Percentiles rank a stretch among this genome's conserved stretches.
These are phyloP conservation scores for Vigna nakashimae DNA, from an alignment of 306 rosid species.

Conservation along the genomic window DNA sequence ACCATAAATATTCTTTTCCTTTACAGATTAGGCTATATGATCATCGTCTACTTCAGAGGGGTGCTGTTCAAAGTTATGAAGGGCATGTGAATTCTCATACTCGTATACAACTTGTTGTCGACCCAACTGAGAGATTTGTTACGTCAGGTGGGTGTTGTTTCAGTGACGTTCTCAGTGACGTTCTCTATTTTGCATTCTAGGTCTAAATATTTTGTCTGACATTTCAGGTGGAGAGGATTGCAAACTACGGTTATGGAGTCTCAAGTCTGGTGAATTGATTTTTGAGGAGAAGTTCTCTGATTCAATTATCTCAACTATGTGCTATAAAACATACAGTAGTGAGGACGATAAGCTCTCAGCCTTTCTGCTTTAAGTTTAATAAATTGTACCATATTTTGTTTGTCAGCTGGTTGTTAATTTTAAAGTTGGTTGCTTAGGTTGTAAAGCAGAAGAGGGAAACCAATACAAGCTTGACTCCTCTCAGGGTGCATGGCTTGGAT, in stretches of 20 bases:
- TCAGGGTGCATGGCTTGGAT: constrained; percentile 85
- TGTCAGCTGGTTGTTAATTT: constrained; percentile 26
- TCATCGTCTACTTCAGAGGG: constrained; percentile 78
- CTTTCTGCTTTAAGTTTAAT: constrained; percentile 32
- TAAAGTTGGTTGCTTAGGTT: constrained; percentile 42
- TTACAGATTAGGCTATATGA: constrained; percentile 81
- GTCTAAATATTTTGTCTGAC: constrained; percentile 28
- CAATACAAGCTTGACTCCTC: constrained; percentile 39
- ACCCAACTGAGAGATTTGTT: constrained; percentile 80
- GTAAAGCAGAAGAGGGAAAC: constrained; percentile 43
- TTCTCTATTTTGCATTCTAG: constrained; percentile 27
- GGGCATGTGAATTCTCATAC: constrained; percentile 86
- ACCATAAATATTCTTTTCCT: constrained; percentile 24
- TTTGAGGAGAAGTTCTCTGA: constrained; percentile 80
- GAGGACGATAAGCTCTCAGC: constrained; percentile 27
- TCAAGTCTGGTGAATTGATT: constrained; percentile 85
- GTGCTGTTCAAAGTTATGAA: constrained; percentile 81
- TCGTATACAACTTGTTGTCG: constrained; percentile 75
- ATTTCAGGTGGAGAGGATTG: constrained; percentile 88
- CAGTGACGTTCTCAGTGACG: constrained; percentile 5
- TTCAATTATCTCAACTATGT: constrained; percentile 67
- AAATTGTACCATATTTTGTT: not conserved
- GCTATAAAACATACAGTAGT: constrained; percentile 59
- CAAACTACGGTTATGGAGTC: constrained; percentile 81
- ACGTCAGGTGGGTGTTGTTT: constrained; percentile 68